phyloP scores from a whole-genome alignment of 1,284 basidiomycete genomes.

The Malassezia psittaci region DNA sequence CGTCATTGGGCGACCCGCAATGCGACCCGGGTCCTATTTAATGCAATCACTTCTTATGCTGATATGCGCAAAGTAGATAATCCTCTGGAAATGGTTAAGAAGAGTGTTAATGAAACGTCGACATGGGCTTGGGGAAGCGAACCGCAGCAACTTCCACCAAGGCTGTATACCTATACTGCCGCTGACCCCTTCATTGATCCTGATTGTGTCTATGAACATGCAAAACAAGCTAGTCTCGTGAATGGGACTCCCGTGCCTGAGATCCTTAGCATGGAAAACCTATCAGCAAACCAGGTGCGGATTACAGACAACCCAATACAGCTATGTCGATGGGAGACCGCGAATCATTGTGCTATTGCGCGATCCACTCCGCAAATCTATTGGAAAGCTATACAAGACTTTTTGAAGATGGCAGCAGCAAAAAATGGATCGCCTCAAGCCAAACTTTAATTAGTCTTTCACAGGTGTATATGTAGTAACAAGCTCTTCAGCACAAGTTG shows the following conservation, averaged over 20 bases:
- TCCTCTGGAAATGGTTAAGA: not conserved
- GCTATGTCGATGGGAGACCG: not conserved
- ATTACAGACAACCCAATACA: not conserved
- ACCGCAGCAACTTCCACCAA: conserved; percentile 1
- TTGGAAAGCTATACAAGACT: conserved; percentile 7
- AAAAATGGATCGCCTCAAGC: not conserved
- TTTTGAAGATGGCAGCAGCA: not conserved
- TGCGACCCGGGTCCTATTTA: not conserved
- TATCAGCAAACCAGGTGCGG: not conserved
- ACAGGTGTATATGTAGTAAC: conserved; percentile 22
- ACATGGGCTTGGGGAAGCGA: not conserved
- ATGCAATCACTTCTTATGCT: not conserved
- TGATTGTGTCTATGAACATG: not conserved
- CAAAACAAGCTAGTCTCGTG: not conserved
- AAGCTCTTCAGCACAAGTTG: conserved; percentile 41
- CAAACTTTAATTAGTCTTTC: conserved; percentile 7
- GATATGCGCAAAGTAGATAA: not conserved
- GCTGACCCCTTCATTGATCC: conserved; percentile 8
- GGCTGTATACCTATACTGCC: conserved; percentile 2
- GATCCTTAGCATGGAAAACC: not conserved
- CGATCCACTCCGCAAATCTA: not conserved
- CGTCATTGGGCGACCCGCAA: not conserved
- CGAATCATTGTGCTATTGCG: conserved; percentile 6
- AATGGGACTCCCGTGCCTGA: not conserved
- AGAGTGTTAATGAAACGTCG: not conserved